phyloP scores from a whole-genome alignment of 2,329 filamentous ascomycete species.

The Colletotrichum nymphaeae region DNA sequence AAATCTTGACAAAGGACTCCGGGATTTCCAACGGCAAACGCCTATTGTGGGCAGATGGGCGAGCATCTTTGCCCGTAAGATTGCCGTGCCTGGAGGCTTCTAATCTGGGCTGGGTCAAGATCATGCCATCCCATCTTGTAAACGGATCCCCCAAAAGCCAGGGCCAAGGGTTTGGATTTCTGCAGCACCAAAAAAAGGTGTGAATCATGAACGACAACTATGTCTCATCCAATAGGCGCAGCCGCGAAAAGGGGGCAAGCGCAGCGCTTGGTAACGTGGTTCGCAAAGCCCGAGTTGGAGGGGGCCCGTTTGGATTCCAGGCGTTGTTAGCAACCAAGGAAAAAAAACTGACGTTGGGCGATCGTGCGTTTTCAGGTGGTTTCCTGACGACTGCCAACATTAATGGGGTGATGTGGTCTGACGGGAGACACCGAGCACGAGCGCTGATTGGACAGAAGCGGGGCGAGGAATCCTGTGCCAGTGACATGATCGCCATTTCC shows the following conservation, averaged over 20 bases:
- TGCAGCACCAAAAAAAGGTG: constrained; percentile 10
- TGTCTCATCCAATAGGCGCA: constrained; percentile 33
- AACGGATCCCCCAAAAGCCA: constrained; percentile 13
- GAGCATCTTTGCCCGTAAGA: constrained; percentile 34
- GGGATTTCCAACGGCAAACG: constrained; percentile 29
- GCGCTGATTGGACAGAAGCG: constrained; percentile 24
- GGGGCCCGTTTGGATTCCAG: not conserved
- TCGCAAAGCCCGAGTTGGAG: not conserved
- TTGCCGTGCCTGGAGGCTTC: constrained; percentile 35
- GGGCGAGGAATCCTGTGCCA: constrained; percentile 30
- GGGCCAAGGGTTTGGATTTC: constrained; percentile 8
- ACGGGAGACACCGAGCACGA: constrained; percentile 28
- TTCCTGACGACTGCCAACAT: constrained; percentile 32
- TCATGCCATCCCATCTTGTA: constrained; percentile 34
- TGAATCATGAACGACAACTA: constrained; percentile 3
- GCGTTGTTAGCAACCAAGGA: not conserved
- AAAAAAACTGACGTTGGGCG: constrained; percentile 12
- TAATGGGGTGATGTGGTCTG: constrained; percentile 38
- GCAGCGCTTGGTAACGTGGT: not conserved
- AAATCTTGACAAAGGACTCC: constrained; percentile 18
- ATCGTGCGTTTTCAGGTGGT: constrained; percentile 32
- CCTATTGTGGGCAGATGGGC: constrained; percentile 37
- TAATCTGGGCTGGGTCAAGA: constrained; percentile 15
- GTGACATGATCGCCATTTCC: constrained; percentile 28
- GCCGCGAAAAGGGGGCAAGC: constrained; percentile 16